Evolutionary conservation across 2,329 filamentous ascomycete genomes (phyloP), one percentile per base, ranked within the genome.

Genomic region (Cordyceps fumosorosea): DNA sequence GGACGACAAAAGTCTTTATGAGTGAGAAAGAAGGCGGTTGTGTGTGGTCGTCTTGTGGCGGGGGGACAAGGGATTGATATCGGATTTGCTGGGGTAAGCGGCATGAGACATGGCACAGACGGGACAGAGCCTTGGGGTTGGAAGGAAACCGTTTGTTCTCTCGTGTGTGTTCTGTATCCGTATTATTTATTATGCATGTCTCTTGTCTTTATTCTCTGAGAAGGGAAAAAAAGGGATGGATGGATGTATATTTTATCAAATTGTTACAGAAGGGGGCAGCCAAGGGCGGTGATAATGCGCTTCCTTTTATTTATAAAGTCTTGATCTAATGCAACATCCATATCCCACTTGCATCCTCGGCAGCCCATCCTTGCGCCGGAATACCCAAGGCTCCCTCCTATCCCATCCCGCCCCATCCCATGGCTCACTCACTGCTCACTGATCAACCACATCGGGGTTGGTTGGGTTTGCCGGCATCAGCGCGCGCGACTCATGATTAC

Each of bases 41-140:
- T 11, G 22, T 47, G 18, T 22, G 44, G 44, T 47, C 11, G 11
- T 37, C 8, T 37, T n/a, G 44, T 24, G 48, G 40, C 32, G 48
- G 58, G 58, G 58, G 58, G 42, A 22, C 58, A 20, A 47, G 50
- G 48, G 29, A 54, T 54, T 60, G 50, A 60, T 60, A 54, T 60
- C 44, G 42, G 44, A 48, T 47, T 60, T 60, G 57, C 57, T 32
- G 56, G 48, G 42, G 55, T 60, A 18, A 56, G 29, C 51, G 22
- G 32, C 29, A 56, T 53, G 45, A 60, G 48, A 60, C 57, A 26
- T 62, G 59, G 52, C 59, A 56, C 59, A 61, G 50, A 47, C 12
- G 11, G 34, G 11, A 37, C 11, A 37, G 11, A 32, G 29, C 4
- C 29, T 32, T 32, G 37, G 11, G 57, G 44, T 34, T 59, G 44